Conservation (phyloP, 169 alveolate species). For the Eimeria sp. region DNA sequence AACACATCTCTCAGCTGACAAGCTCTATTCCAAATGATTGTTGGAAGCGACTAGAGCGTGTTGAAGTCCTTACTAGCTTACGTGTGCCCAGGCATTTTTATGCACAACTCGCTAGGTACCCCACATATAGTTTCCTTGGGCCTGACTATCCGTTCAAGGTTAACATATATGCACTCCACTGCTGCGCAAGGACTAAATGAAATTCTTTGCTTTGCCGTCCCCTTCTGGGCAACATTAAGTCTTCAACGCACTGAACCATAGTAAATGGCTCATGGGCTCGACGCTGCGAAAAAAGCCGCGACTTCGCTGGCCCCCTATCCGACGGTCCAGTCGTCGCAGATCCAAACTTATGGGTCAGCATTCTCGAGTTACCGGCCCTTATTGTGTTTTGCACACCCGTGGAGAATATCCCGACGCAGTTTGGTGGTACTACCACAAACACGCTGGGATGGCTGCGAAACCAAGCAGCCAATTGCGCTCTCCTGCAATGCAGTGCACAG, state of each 20-base stretch:
- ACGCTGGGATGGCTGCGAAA: too few species aligned
- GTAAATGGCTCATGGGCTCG: background rate
- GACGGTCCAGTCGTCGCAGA: background rate
- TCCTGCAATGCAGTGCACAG: too few species aligned
- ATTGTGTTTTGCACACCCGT: background rate
- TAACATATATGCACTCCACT: background rate
- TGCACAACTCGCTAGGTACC: background rate
- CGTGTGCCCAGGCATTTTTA: background rate
- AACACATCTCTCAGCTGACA: background rate
- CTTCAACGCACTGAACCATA: background rate
- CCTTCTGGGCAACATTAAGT: background rate
- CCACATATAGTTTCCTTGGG: background rate
- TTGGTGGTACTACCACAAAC: background rate
- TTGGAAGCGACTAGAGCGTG: background rate
- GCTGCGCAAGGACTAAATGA: background rate
- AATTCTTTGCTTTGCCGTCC: background rate
- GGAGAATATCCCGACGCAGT: background rate
- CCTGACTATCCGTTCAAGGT: background rate
- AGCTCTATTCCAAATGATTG: background rate
- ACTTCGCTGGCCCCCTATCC: background rate
- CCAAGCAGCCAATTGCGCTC: too few species aligned
- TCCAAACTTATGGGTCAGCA: background rate
- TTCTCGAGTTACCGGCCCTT: background rate
- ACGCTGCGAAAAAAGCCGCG: background rate
- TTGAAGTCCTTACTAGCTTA: background rate